Evolutionary conservation across 371 early-diverging fungal genomes (phyloP), one percentile per base, ranked within the genome.

Genomic region (Saksenaea oblongispora): DNA sequence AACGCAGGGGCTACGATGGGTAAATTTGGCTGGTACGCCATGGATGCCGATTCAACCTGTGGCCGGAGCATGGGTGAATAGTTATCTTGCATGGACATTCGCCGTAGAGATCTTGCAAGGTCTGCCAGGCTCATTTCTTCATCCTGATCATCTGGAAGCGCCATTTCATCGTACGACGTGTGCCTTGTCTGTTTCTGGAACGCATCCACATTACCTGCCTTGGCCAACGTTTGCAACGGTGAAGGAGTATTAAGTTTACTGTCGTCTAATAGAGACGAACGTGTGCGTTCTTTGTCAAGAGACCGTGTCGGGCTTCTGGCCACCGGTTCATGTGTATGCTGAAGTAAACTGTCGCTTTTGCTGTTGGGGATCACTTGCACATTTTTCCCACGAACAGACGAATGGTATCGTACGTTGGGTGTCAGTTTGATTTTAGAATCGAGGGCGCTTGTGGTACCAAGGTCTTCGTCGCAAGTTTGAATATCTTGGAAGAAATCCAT

Each of bases 401-500:
- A 42, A 63, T 79, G 79, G 35, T 75, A 79, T 31, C 59, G 67
- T 2, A 75, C 34, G 24, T 53, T 65, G 41, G 53, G 7, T 11
- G 10, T 58, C 37, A 1, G 27, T 26, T 37, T 62, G 51, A 15
- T 56, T 57, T 36, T 67, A 31, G 34, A 24, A n/a, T 58, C 44
- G 9, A 17, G 28, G 15, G 28, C 15, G 18, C 44, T 41, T 7
- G 54, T 41, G n/a, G 31, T 56, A 56, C 41, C 44, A 0, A 65
- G 58, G 14, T 66, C 70, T 13, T 54, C 64, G 17, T 63, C 63
- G 34, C 61, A 39, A 10, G 75, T 75, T 8, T 55, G 37, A 14
- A 63, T 67, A 31, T 73, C 75, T 67, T 80, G 80, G 36, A 80
- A 80, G 57, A 66, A 80, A 41, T 75, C 62, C 13, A 76, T 64